These are phyloP conservation scores for Fusarium coffeatum DNA, from an alignment of 2,329 filamentous ascomycete species.

Conservation along the genomic window DNA sequence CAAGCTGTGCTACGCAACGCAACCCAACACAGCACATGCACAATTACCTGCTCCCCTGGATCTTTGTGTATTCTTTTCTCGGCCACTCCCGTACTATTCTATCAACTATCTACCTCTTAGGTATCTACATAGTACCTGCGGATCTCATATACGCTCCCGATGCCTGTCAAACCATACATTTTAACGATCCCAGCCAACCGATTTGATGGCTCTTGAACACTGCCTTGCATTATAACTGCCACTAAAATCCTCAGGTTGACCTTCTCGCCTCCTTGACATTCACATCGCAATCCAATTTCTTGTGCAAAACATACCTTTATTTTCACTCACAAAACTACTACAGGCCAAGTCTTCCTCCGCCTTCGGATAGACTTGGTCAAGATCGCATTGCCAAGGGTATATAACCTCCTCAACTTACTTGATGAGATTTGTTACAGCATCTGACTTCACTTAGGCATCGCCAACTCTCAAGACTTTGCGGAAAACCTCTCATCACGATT, in stretches of 20 bases:
- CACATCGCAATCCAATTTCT: neutral
- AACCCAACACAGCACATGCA: slow-evolving; percentile 12
- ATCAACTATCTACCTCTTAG: slow-evolving; percentile 4
- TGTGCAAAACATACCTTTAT: neutral
- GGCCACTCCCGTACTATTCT: slow-evolving; percentile 42
- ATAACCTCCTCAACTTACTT: neutral
- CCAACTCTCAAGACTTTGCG: neutral
- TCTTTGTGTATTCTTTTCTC: slow-evolving; percentile 40
- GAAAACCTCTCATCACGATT: neutral
- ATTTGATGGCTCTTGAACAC: slow-evolving; percentile 16
- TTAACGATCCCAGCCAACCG: slow-evolving; percentile 1
- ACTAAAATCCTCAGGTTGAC: neutral
- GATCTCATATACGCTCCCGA: slow-evolving; percentile 32
- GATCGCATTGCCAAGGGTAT: neutral
- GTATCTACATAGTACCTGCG: neutral
- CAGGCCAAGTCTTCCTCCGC: neutral
- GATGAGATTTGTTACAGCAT: neutral
- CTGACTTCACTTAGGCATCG: neutral
- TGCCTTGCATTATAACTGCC: neutral
- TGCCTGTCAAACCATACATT: slow-evolving; percentile 11
- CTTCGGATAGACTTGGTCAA: neutral
- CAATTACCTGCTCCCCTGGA: slow-evolving; percentile 9
- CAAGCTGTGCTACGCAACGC: slow-evolving; percentile 38
- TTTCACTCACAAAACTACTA: neutral
- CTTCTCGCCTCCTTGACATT: neutral